Percentiles rank a stretch among this genome's conserved stretches.
phyloP scores from a whole-genome alignment of 2,329 filamentous ascomycete genomes.

The Xylariaceae sp. region DNA sequence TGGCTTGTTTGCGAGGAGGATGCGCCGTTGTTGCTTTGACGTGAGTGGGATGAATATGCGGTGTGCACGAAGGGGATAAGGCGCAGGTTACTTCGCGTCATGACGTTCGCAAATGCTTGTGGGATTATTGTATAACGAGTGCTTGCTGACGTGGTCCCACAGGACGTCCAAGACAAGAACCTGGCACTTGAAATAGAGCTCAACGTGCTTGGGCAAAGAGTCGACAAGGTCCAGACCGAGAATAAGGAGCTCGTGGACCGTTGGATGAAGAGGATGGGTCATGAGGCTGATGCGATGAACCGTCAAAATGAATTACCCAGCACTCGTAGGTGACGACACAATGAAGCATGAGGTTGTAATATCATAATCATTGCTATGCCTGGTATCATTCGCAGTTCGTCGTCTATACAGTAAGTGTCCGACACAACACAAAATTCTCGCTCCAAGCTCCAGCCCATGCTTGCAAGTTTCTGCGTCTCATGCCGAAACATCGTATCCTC shows the following conservation, averaged over 20 bases:
- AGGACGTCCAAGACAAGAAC: conserved; percentile 90
- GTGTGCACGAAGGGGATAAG: neutral
- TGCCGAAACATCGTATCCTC: conserved; percentile 8
- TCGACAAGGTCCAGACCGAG: conserved; percentile 70
- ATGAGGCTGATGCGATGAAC: conserved; percentile 88
- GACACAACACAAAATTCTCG: conserved; percentile 7
- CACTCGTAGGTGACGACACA: conserved; percentile 22
- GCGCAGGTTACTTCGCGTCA: too few relatives aligned
- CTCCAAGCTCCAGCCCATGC: conserved; percentile 8
- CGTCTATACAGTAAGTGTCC: conserved; percentile 28
- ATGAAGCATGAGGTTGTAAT: conserved; percentile 1
- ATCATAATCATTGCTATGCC: conserved; percentile 19
- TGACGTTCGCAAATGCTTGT: neutral
- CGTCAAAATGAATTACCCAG: conserved; percentile 50
- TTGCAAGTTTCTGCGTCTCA: conserved; percentile 10
- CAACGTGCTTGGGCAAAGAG: conserved; percentile 77
- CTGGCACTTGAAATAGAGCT: conserved; percentile 83
- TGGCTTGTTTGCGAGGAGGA: neutral
- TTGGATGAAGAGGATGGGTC: conserved; percentile 85
- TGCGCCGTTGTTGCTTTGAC: neutral
- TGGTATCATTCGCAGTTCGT: conserved; percentile 24
- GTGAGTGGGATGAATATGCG: neutral
- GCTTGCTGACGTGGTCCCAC: neutral
- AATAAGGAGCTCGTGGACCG: conserved; percentile 86
- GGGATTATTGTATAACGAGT: neutral